A percentile compares a stretch with the other conserved stretches of the same genome.
Evolutionary conservation across 257 asterid genomes (phyloP).

Genomic region (Solanum etuberosum): DNA sequence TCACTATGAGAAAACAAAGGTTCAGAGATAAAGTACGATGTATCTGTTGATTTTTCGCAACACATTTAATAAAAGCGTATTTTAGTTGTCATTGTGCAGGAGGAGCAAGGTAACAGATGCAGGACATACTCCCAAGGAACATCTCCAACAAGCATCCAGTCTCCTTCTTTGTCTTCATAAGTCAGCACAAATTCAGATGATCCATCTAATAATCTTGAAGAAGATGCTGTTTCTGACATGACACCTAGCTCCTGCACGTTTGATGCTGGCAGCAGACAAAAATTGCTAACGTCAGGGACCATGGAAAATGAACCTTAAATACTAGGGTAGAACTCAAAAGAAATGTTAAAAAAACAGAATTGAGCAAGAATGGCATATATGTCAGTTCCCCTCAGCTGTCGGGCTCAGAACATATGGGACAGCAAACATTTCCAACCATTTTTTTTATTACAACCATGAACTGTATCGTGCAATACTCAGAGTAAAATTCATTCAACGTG

Average conservation of each 20-base stretch:
- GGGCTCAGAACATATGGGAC: not conserved
- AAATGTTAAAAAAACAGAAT: not conserved
- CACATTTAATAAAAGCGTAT: not conserved
- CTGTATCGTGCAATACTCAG: not conserved
- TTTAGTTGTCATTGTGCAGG: not conserved
- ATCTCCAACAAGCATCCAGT: constrained; percentile 94
- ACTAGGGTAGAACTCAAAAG: not conserved
- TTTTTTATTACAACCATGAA: not conserved
- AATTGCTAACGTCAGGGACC: not conserved
- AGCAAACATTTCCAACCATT: not conserved
- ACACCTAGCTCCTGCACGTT: constrained; percentile 29
- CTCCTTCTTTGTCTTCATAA: constrained; percentile 87
- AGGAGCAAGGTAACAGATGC: not conserved
- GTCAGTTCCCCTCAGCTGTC: not conserved
- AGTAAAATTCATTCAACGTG: not conserved
- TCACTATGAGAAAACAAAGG: not conserved
- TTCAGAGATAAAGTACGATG: not conserved
- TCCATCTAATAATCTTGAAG: constrained; percentile 47
- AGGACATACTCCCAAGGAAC: constrained; percentile 85
- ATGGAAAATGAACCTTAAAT: not conserved
- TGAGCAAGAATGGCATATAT: not conserved
- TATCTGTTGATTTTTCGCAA: not conserved
- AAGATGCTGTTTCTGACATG: constrained; percentile 15
- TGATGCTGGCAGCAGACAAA: constrained; percentile 24
- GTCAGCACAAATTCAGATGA: constrained; percentile 67